Conservation (phyloP, 192 early-diverging fungal species). For the Podila epicladia region DNA sequence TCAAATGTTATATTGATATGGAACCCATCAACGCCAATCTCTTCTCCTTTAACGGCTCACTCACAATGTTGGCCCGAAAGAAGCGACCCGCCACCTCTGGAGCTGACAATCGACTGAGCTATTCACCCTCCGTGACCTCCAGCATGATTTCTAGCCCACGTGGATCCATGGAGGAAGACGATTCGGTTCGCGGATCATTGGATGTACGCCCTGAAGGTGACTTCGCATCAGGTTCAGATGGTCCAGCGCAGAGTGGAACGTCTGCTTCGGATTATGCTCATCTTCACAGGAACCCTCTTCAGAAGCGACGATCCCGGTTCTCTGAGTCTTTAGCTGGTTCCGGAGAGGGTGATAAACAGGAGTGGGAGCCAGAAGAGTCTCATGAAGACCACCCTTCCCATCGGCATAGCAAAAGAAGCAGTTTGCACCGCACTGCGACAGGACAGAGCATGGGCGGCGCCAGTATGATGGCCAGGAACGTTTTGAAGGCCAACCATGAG, state of each 20-base stretch:
- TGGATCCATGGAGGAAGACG: constrained; percentile 38
- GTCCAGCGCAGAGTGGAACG: constrained; percentile 34
- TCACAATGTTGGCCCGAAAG: constrained; percentile 55
- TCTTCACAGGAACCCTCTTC: constrained; percentile 21
- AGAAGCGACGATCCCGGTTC: constrained; percentile 20
- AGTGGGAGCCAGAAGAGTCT: constrained; percentile 10
- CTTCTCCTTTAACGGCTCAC: constrained; percentile 78
- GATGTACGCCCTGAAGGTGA: not conserved
- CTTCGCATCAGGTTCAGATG: not conserved
- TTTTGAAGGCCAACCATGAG: constrained; percentile 38
- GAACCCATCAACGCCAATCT: constrained; percentile 85
- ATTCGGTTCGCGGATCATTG: constrained; percentile 1
- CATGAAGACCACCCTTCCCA: constrained; percentile 1
- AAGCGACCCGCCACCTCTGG: not conserved
- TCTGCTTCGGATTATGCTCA: constrained; percentile 45
- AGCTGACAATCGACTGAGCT: constrained; percentile 24
- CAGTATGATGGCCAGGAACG: constrained; percentile 41
- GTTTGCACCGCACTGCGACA: constrained; percentile 31
- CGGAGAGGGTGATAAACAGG: constrained; percentile 17
- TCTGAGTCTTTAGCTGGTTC: constrained; percentile 7
- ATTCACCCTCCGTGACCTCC: constrained; percentile 44
- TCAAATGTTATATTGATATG: constrained; percentile 73
- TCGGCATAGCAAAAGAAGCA: constrained; percentile 16
- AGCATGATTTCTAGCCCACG: constrained; percentile 46
- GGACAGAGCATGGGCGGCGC: constrained; percentile 9